These are phyloP conservation scores for Cercospora sp. DNA, from an alignment of 2,329 filamentous ascomycete genomes.

Conservation along the genomic window DNA sequence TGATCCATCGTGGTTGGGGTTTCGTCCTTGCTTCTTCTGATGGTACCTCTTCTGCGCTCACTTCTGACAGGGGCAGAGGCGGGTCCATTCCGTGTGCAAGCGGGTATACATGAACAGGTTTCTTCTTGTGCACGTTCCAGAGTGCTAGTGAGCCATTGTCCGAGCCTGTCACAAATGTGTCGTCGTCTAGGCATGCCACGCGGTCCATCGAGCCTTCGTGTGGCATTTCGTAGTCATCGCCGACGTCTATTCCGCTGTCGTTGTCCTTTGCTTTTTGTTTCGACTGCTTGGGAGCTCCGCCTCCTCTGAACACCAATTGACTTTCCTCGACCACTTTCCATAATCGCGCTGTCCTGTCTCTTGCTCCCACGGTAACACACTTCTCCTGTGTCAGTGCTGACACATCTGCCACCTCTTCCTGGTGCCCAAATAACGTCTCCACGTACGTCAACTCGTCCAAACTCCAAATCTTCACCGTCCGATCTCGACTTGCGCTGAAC, in stretches of 20 bases:
- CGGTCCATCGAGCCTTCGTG: conserved; percentile 86
- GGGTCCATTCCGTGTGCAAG: conserved; percentile 84
- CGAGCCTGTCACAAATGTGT: conserved; percentile 86
- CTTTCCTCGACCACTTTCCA: conserved; percentile 98
- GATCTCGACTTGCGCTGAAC: conserved; percentile 85
- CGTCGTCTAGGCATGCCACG: conserved; percentile 83
- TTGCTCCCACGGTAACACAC: conserved; percentile 84
- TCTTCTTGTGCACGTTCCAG: conserved; percentile 93
- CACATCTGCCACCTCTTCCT: conserved; percentile 83
- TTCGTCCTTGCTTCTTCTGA: conserved; percentile 54
- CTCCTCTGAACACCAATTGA: conserved; percentile 91
- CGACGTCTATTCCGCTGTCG: conserved; percentile 38
- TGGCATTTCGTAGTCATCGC: conserved; percentile 48
- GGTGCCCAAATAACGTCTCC: conserved; percentile 94
- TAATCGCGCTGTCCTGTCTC: conserved; percentile 85
- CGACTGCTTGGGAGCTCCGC: conserved; percentile 52
- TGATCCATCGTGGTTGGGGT: conserved; percentile 75
- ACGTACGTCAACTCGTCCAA: conserved; percentile 89
- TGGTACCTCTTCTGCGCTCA: conserved; percentile 70
- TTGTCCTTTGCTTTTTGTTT: conserved; percentile 51
- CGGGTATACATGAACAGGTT: conserved; percentile 76
- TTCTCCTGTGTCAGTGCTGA: conserved; percentile 81
- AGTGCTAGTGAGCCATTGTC: conserved; percentile 86
- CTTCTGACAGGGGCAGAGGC: conserved; percentile 64
- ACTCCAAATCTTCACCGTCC: conserved; percentile 94